Evolutionary conservation across 371 early-diverging fungal genomes (phyloP).

Genomic region (Apophysomyces sp.): DNA sequence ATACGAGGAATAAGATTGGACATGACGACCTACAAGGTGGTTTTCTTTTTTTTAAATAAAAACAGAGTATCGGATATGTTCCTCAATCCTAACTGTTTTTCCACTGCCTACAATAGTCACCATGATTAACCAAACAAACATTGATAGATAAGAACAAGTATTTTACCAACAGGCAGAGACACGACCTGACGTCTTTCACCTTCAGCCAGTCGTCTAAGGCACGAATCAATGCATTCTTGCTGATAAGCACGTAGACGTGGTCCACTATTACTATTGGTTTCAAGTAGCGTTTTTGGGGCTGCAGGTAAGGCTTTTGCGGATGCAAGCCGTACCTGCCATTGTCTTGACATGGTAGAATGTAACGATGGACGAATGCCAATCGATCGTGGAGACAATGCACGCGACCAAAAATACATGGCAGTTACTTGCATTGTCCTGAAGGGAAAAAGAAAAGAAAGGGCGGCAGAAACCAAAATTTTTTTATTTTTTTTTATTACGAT

Average conservation of each 20-base stretch:
- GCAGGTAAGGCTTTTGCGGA: neutral
- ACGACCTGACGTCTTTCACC: constrained; percentile 75
- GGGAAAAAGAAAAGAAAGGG: neutral
- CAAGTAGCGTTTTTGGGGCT: no score
- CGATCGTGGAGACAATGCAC: neutral
- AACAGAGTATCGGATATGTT: neutral
- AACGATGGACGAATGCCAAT: neutral
- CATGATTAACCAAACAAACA: constrained; percentile 2
- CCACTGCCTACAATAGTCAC: constrained; percentile 64
- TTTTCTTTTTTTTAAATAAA: neutral
- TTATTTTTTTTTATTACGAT: neutral
- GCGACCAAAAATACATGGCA: neutral
- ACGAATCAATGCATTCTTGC: constrained; percentile 74
- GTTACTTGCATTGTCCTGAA: neutral
- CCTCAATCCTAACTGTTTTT: constrained; percentile 69
- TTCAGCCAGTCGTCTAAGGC: constrained; percentile 42
- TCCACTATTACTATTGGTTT: no score
- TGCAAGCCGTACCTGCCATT: neutral
- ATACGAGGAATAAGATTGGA: constrained; percentile 75
- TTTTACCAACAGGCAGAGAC: constrained; percentile 74
- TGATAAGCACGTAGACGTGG: constrained; percentile 56
- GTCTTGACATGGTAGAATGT: neutral
- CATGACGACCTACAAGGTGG: constrained; percentile 77
- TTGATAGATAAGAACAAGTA: neutral
- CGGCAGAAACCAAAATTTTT: neutral